These are phyloP conservation scores for Tulasnella sp. DNA, from an alignment of 768 basidiomycete species.

Conservation along the genomic window DNA sequence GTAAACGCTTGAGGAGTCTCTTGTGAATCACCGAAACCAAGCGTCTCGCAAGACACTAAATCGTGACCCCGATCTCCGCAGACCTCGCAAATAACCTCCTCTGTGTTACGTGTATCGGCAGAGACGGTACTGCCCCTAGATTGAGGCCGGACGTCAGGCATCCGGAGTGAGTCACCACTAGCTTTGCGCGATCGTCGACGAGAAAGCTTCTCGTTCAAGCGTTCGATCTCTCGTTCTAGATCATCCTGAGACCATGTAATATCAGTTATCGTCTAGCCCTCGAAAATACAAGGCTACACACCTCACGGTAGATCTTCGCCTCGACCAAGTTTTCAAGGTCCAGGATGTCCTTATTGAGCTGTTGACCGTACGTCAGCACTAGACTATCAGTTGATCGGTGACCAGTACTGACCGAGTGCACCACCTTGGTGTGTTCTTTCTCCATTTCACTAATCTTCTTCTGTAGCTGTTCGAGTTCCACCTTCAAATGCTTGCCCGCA, in stretches of 20 bases:
- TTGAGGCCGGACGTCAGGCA: slow-evolving; percentile 13
- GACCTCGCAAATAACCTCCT: slow-evolving; percentile 49
- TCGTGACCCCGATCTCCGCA: slow-evolving; percentile 80
- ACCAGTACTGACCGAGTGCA: slow-evolving; percentile 41
- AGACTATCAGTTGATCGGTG: slow-evolving; percentile 2
- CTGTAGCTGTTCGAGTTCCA: slow-evolving; percentile 32
- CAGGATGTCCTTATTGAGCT: slow-evolving; percentile 86
- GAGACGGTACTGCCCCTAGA: neutral
- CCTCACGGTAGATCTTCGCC: slow-evolving; percentile 86
- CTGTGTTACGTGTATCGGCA: neutral
- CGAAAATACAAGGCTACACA: slow-evolving; percentile 24
- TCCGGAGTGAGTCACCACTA: slow-evolving; percentile 20
- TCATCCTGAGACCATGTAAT: slow-evolving; percentile 46
- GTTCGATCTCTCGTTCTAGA: slow-evolving; percentile 72
- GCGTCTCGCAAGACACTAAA: slow-evolving; percentile 68
- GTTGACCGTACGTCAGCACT: neutral
- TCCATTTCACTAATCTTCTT: slow-evolving; percentile 58
- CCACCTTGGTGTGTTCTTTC: slow-evolving; percentile 57
- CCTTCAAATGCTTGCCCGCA: neutral
- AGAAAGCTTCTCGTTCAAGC: slow-evolving; percentile 55
- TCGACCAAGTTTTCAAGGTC: slow-evolving; percentile 92
- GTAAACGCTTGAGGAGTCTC: slow-evolving; percentile 21
- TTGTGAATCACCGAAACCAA: slow-evolving; percentile 41
- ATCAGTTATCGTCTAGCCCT: neutral
- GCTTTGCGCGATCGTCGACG: slow-evolving; percentile 31